phyloP scores from a whole-genome alignment of 345 rosid genomes.

The Arabidopsis suecica region DNA sequence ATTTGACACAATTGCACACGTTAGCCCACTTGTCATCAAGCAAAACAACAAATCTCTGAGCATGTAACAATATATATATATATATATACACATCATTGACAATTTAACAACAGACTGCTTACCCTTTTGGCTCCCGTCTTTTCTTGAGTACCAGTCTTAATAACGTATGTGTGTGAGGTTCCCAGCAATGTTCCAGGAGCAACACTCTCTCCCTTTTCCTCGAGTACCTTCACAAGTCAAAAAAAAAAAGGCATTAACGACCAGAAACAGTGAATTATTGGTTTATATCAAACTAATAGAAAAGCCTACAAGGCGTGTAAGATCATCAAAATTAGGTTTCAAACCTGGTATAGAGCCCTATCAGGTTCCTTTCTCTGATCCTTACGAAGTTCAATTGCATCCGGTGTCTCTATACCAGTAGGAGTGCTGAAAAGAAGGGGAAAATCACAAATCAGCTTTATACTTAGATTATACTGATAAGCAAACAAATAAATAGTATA shows the following conservation, averaged over 20 bases:
- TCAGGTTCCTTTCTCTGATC: conserved; percentile 99
- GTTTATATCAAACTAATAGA: background rate
- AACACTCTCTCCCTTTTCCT: conserved; percentile 82
- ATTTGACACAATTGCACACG: background rate
- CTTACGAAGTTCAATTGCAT: conserved; percentile 98
- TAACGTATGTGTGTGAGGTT: conserved; percentile 86
- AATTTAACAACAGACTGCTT: conserved; percentile 40
- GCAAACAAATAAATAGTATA: conserved; percentile 14
- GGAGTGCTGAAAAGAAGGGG: conserved; percentile 69
- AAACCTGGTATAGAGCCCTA: conserved; percentile 88
- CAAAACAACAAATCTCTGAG: background rate
- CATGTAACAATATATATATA: background rate
- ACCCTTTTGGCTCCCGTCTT: conserved; percentile 90
- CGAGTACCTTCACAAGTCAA: conserved; percentile 62
- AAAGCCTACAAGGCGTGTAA: background rate
- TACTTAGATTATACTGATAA: background rate
- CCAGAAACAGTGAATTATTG: background rate
- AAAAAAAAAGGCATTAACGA: conserved; percentile 2
- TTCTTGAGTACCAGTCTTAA: conserved; percentile 79
- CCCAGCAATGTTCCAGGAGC: conserved; percentile 93
- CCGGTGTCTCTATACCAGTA: conserved; percentile 99
- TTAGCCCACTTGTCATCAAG: background rate
- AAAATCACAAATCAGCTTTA: conserved; percentile 4
- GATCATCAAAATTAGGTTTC: conserved; percentile 33
- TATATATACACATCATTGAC: background rate